These are phyloP conservation scores for Melanogaster broomeanus DNA, from an alignment of 768 basidiomycete species.

Conservation along the genomic window DNA sequence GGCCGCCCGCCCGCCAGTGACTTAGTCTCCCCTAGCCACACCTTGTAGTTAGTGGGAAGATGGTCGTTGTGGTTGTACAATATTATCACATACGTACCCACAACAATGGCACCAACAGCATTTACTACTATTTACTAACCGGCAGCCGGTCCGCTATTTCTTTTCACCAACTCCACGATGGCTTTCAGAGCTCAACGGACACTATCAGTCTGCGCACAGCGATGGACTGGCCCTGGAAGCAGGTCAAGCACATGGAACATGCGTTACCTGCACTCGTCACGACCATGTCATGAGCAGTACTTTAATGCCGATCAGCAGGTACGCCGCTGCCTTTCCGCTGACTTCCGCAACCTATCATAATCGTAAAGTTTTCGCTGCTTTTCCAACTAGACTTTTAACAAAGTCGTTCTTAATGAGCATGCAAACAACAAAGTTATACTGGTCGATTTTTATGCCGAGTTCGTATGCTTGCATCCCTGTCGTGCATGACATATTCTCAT, in stretches of 20 bases:
- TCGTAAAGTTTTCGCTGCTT: background rate
- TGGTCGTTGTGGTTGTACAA: no score
- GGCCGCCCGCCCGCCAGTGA: no score
- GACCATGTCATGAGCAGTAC: slow-evolving; percentile 37
- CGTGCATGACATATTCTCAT: slow-evolving; percentile 8
- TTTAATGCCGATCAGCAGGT: slow-evolving; percentile 48
- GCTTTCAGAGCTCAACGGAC: slow-evolving; percentile 6
- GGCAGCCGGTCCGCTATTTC: background rate
- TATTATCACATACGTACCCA: no score
- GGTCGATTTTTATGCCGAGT: slow-evolving; percentile 85
- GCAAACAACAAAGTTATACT: slow-evolving; percentile 57
- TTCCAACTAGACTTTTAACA: slow-evolving; percentile 36
- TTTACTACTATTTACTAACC: background rate
- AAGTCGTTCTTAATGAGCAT: slow-evolving; percentile 28
- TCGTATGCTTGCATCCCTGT: slow-evolving; percentile 26
- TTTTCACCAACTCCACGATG: slow-evolving; percentile 11
- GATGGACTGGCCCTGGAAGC: slow-evolving; percentile 1
- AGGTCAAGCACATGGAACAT: slow-evolving; percentile 24
- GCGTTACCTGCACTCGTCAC: slow-evolving; percentile 44
- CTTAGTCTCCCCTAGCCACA: no score
- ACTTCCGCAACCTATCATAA: background rate
- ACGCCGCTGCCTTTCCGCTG: slow-evolving; percentile 12
- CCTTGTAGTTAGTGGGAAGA: no score
- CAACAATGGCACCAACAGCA: no score
- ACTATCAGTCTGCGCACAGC: slow-evolving; percentile 7